These are phyloP conservation scores for Ascomycota sp. DNA, from an alignment of 2,329 filamentous ascomycete genomes.

Conservation along the genomic window DNA sequence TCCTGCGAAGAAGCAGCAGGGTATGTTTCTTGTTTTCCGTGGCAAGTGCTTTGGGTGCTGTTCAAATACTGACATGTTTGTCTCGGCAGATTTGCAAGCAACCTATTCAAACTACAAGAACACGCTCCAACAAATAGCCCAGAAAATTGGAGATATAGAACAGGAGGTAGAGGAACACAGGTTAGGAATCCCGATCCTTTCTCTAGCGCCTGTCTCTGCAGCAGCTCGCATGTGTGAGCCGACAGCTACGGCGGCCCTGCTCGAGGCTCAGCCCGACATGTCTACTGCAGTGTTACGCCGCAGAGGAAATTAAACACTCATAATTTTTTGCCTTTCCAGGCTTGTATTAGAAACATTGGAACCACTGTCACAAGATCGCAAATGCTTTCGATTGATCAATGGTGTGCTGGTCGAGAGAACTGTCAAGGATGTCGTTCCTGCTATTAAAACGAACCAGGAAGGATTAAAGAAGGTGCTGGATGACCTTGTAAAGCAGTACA, in stretches of 20 bases:
- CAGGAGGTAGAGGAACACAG: constrained; percentile 97
- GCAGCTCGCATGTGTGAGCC: neutral
- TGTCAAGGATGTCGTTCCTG: constrained; percentile 77
- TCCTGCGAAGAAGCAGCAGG: constrained; percentile 54
- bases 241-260: neutral
- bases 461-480: constrained; percentile 86
- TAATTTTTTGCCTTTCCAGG: constrained; percentile 22
- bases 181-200: too few relatives aligned
- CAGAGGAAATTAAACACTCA: neutral
- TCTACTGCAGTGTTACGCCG: constrained; percentile 18
- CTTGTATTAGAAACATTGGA: constrained; percentile 84
- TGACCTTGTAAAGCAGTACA: constrained; percentile 91
- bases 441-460: constrained; percentile 81
- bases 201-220: neutral
- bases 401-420: constrained; percentile 88
- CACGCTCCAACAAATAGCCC: constrained; percentile 73
- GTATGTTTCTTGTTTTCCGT: constrained; percentile 16
- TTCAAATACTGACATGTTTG: constrained; percentile 2
- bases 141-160: constrained; percentile 94
- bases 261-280: constrained; percentile 1
- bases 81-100: constrained; percentile 48
- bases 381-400: constrained; percentile 98
- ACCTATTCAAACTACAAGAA: constrained; percentile 64
- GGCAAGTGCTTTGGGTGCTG: constrained; percentile 1
- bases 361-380: constrained; percentile 65